phyloP scores from a whole-genome alignment of 306 rosid genomes.

The Cucumis hystrix region DNA sequence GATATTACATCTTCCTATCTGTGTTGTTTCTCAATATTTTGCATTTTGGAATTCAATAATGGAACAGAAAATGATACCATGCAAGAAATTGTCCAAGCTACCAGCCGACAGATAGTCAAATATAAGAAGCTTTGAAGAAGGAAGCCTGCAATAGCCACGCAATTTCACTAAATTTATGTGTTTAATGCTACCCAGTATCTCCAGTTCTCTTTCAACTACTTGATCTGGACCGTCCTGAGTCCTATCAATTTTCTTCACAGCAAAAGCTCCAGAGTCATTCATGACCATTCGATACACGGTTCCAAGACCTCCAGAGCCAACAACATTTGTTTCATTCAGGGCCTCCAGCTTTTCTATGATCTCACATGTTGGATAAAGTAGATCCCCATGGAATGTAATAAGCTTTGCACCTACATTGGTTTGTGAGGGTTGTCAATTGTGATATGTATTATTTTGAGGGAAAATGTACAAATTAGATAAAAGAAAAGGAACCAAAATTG shows the following conservation, averaged over 20 bases:
- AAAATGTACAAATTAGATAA: neutral
- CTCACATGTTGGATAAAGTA: conserved; percentile 72
- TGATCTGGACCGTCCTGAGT: conserved; percentile 69
- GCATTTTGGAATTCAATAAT: neutral
- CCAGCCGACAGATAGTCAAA: conserved; percentile 68
- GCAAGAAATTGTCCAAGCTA: conserved; percentile 82
- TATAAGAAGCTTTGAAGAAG: conserved; percentile 78
- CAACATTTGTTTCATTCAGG: conserved; percentile 58
- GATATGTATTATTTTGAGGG: neutral
- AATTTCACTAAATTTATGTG: conserved; percentile 83
- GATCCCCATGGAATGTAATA: conserved; percentile 87
- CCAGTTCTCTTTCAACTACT: conserved; percentile 80
- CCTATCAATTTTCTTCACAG: conserved; percentile 80
- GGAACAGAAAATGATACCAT: conserved; percentile 32
- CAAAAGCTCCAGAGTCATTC: conserved; percentile 82
- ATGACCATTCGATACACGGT: conserved; percentile 90
- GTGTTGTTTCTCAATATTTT: neutral
- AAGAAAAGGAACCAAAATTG: neutral
- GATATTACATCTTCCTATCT: neutral
- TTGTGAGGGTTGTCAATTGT: neutral
- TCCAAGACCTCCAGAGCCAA: conserved; percentile 91
- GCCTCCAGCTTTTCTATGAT: conserved; percentile 82
- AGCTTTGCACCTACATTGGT: conserved; percentile 59
- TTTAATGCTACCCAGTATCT: conserved; percentile 79
- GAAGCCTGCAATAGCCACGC: conserved; percentile 94